Evolutionary conservation across 2,329 filamentous ascomycete species (phyloP), one percentile per base, ranked within the genome.

Genomic region (Aspergillus persii): DNA sequence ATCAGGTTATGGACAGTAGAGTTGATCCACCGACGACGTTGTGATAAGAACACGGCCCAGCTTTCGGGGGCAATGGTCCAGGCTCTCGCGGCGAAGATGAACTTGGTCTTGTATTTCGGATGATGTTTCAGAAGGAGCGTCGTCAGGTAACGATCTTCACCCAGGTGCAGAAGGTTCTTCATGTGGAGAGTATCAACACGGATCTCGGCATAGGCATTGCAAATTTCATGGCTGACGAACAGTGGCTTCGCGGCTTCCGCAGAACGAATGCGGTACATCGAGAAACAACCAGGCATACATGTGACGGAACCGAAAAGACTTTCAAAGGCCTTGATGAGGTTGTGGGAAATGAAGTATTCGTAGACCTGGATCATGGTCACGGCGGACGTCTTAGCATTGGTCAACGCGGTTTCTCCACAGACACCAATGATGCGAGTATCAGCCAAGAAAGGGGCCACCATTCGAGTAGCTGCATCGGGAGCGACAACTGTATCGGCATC

Each of bases 351-450:
- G 81, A 93, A 99, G 83, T 99, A 99, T 78, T 99, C 94, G 82
- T 98, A 99, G 36, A 99, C 94, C 78, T 99, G 95, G 74, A 99
- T 99, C 94, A 98, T 98, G 54, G 95, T 99, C 66, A 96, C 87
- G 71, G 96, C 92, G 1, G 94, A 97, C 6, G 89, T 84, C 76
- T 97, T 97, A 61, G 92, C 90, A 73, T 99, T 99, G 63, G 89
- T 93, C 51, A 99, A 83, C 15, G 90, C 90, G 0, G 95, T 99
- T 78, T 99, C 95, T 78, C 95, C 95, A 71, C 95, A 99, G 52
- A 95, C 86, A 57, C 90, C 95, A 70, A 97, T 94, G n/a, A 98
- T 82, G 57, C 91, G 89, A 29, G 93, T 96, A 74, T 99, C 95
- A 69, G 95, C 86, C 48, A 97, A 77, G 81, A 97, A 97, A 4